Evolutionary conservation across 139 green algal genomes (phyloP).

Genomic region (Chlorella sorokiniana): DNA sequence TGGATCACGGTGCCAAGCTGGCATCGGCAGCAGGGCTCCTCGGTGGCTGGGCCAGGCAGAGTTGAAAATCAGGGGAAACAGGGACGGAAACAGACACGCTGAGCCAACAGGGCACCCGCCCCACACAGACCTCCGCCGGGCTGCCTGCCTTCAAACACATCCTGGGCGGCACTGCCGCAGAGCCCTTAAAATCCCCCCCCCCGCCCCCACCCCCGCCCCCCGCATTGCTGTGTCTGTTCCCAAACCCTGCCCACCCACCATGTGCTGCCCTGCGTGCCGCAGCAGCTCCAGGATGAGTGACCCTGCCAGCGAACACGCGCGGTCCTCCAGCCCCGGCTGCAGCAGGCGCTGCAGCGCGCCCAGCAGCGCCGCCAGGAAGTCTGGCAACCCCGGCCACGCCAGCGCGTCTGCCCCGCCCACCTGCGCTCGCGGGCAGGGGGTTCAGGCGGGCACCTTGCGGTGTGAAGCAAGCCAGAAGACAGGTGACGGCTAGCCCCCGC

Average conservation of each 20-base stretch:
- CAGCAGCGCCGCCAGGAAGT: conserved; percentile 39
- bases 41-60: too few relatives aligned
- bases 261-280: conserved; percentile 32
- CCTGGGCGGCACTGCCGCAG: too few relatives aligned
- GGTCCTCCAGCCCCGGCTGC: conserved; percentile 49
- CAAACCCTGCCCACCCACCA: conserved; percentile 30
- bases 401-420: conserved; percentile 46
- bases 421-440: conserved; percentile 31
- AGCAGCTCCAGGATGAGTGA: conserved; percentile 56
- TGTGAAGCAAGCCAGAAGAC: background rate
- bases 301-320: conserved; percentile 46
- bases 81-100: too few relatives aligned
- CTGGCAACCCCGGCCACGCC: conserved; percentile 32
- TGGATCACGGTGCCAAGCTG: too few relatives aligned
- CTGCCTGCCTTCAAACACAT: too few relatives aligned
- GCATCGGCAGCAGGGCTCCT: too few relatives aligned
- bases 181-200: too few relatives aligned
- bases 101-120: too few relatives aligned
- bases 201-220: background rate
- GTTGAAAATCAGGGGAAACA: too few relatives aligned
- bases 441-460: background rate
- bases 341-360: conserved; percentile 49
- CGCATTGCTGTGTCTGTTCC: too few relatives aligned
- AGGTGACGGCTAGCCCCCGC: background rate
- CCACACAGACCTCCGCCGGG: too few relatives aligned